A percentile compares a stretch with the other conserved stretches of the same genome.
Conservation (phyloP, 805 yeast species). For the Helenozyma rhizophorensis region DNA sequence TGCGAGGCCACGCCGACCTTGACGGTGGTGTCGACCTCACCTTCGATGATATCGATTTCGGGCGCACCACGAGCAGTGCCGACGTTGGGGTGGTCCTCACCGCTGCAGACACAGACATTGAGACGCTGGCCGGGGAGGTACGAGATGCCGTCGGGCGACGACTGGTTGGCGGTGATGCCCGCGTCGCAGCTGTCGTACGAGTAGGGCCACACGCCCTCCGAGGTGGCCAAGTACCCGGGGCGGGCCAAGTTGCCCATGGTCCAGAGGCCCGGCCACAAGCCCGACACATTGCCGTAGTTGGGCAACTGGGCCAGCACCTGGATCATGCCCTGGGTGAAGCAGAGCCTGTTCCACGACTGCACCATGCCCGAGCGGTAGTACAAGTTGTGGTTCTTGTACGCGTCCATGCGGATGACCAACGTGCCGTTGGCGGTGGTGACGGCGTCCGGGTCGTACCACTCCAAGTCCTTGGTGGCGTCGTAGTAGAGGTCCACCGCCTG, state of each 20-base stretch:
- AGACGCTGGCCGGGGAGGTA: constrained; percentile 35
- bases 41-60: constrained; percentile 24
- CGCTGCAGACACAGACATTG: constrained; percentile 29
- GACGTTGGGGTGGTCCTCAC: constrained; percentile 34
- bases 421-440: constrained; percentile 38
- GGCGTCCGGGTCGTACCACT: constrained; percentile 44
- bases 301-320: constrained; percentile 29
- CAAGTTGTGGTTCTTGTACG: constrained; percentile 31
- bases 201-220: constrained; percentile 40
- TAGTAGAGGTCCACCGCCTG: constrained; percentile 38
- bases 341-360: constrained; percentile 37
- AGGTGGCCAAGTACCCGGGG: constrained; percentile 32
- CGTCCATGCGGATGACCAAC: constrained; percentile 33
- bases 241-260: constrained; percentile 35
- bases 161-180: constrained; percentile 36
- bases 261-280: constrained; percentile 40
- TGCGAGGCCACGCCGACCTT: constrained; percentile 27
- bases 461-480: constrained; percentile 41
- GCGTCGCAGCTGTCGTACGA: constrained; percentile 34
- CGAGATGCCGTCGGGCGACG: constrained; percentile 36
- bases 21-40: constrained; percentile 14
- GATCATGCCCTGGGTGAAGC: constrained; percentile 30
- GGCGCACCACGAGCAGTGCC: constrained; percentile 40
- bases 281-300: constrained; percentile 26
- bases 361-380: constrained; percentile 38